Percentiles rank a stretch among this genome's conserved stretches.
Conservation (phyloP, 1,139 yeast species). For the Trichomonascaceae sp. region DNA sequence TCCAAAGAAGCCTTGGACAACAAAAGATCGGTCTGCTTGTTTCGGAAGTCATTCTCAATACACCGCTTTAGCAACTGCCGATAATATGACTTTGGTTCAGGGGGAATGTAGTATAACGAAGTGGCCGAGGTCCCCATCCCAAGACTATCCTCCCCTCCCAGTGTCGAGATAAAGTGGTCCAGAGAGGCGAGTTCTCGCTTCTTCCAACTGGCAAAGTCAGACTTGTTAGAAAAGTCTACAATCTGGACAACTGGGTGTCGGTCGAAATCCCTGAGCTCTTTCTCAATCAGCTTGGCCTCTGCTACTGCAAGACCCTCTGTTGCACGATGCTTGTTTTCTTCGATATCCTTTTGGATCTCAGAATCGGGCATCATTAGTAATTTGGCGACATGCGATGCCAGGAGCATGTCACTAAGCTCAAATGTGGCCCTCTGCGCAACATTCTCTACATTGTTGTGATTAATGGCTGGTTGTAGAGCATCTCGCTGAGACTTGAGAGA, state of each 20-base stretch:
- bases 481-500: constrained; percentile 29
- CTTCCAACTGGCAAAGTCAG: constrained; percentile 43
- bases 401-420: constrained; percentile 17
- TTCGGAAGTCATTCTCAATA: constrained; percentile 22
- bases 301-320: constrained; percentile 33
- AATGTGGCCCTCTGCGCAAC: constrained; percentile 14
- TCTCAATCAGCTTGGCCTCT: constrained; percentile 33
- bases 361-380: constrained; percentile 15
- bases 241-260: constrained; percentile 28
- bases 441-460: constrained; percentile 1
- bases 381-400: constrained; percentile 14
- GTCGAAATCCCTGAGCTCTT: constrained; percentile 31
- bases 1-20: constrained; percentile 30
- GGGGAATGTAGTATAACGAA: constrained; percentile 17
- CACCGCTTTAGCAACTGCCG: constrained; percentile 21
- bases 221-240: constrained; percentile 31
- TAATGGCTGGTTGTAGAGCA: constrained; percentile 8
- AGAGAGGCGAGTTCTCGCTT: constrained; percentile 31
- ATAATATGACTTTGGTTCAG: constrained; percentile 29
- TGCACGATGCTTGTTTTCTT: constrained; percentile 27
- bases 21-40: constrained; percentile 12
- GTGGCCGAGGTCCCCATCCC: constrained; percentile 4
- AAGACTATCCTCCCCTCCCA: not conserved
- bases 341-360: constrained; percentile 18
- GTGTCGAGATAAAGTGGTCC: constrained; percentile 21